Evolutionary conservation across 75 land plant genomes (phyloP).

Genomic region (Pinus albicaulis): DNA sequence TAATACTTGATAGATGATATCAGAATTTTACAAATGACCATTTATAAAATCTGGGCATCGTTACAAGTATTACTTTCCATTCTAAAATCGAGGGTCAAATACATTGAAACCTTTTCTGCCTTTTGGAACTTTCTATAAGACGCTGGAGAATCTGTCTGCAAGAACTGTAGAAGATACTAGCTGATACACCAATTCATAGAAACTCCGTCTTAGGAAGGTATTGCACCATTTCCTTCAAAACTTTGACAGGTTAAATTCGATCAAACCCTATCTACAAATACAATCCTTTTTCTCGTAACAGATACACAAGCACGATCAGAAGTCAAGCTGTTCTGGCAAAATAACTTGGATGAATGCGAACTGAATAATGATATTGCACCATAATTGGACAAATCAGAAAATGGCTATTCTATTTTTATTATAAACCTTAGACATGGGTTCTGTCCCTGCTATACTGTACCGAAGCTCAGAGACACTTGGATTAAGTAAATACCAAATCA

Average conservation of each 20-base stretch:
- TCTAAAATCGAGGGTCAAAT: background rate
- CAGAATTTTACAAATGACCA: background rate
- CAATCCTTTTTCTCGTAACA: background rate
- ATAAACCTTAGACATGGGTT: background rate
- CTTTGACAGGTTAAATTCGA: background rate
- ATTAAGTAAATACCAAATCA: too few species aligned
- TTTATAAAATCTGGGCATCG: too few species aligned
- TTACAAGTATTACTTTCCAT: too few species aligned
- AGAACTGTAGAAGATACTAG: background rate
- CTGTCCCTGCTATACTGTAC: background rate
- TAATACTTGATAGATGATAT: background rate
- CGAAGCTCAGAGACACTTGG: background rate
- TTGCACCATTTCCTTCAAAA: background rate
- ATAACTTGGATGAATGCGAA: background rate
- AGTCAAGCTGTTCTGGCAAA: background rate
- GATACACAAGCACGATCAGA: background rate
- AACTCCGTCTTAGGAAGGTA: background rate
- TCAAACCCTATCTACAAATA: background rate
- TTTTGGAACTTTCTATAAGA: background rate
- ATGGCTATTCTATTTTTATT: background rate
- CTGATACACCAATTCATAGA: background rate
- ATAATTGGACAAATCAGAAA: background rate
- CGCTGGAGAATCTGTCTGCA: background rate
- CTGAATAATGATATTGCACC: background rate
- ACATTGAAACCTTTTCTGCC: background rate